phyloP scores from a whole-genome alignment of 1,284 basidiomycete species.

The Apiotrichum mycotoxinovorans region DNA sequence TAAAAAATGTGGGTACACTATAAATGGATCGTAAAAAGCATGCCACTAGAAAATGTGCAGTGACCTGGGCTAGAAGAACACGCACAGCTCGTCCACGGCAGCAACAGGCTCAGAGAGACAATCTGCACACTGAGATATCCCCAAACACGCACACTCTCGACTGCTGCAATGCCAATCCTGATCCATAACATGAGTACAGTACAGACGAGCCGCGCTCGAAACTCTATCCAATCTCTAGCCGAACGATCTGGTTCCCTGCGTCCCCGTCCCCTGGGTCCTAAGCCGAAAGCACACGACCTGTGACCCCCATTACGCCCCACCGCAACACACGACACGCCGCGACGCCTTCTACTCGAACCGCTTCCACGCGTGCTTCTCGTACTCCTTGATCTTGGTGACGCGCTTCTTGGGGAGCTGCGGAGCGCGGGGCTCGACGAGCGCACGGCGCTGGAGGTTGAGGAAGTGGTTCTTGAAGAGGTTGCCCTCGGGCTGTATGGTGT shows the following conservation, averaged over 20 bases:
- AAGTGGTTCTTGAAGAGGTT: slow-evolving; percentile 90
- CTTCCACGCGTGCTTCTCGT: slow-evolving; percentile 88
- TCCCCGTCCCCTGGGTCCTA: background rate
- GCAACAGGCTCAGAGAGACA: too few species aligned
- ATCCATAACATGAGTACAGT: background rate
- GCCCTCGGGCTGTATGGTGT: slow-evolving; percentile 68
- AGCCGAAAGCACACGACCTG: too few species aligned
- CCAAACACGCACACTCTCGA: too few species aligned
- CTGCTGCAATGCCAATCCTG: background rate
- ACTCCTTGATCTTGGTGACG: slow-evolving; percentile 62
- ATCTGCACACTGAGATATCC: too few species aligned
- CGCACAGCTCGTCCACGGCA: too few species aligned
- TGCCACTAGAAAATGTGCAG: too few species aligned
- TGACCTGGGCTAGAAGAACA: too few species aligned
- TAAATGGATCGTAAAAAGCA: too few species aligned
- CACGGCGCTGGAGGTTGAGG: slow-evolving; percentile 54
- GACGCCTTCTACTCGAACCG: slow-evolving; percentile 56
- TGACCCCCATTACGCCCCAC: too few species aligned
- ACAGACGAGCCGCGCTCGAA: background rate
- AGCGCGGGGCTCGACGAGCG: slow-evolving; percentile 52
- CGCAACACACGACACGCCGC: too few species aligned
- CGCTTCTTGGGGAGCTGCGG: slow-evolving; percentile 68
- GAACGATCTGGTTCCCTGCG: too few species aligned
- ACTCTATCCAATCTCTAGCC: too few species aligned
- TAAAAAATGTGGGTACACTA: background rate